phyloP scores from a whole-genome alignment of 2,329 filamentous ascomycete species.

The Diaporthe sp. region DNA sequence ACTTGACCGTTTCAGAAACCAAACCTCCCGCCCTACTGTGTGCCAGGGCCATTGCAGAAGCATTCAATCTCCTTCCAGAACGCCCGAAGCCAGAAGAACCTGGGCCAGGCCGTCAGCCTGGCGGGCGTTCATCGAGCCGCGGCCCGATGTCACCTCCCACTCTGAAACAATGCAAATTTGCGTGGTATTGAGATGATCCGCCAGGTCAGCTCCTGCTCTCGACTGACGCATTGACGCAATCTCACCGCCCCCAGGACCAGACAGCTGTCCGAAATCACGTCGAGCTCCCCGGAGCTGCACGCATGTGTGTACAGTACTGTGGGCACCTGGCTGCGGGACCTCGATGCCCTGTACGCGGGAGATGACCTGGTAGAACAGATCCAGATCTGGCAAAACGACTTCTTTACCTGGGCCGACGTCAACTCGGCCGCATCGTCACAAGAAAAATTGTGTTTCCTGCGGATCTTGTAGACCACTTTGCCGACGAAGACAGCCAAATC shows the following conservation, averaged over 20 bases:
- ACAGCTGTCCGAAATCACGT: conserved; percentile 17
- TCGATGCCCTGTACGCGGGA: not conserved
- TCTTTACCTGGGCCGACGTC: not conserved
- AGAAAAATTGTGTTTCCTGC: not conserved
- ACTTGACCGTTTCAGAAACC: conserved; percentile 14
- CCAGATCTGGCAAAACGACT: not conserved
- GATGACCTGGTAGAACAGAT: not conserved
- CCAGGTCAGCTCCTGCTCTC: not conserved
- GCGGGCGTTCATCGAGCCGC: conserved; percentile 15
- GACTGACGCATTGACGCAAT: conserved; percentile 19
- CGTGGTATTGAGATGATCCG: conserved; percentile 24
- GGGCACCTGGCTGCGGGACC: not conserved
- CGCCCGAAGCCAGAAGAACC: not conserved
- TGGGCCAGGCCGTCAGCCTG: not conserved
- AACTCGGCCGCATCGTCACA: not conserved
- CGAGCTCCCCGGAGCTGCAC: not conserved
- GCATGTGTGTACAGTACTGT: not conserved
- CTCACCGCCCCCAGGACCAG: not conserved
- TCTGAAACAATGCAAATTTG: conserved; percentile 24
- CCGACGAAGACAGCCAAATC: not conserved
- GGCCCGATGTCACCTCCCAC: conserved; percentile 15
- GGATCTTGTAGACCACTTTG: not conserved
- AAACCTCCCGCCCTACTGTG: not conserved
- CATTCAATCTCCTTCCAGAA: conserved; percentile 21
- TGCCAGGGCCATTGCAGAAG: conserved; percentile 14